Evolutionary conservation across 805 yeast genomes (phyloP), one percentile per base, ranked within the genome.

Genomic region (Barnettozyma populi): DNA sequence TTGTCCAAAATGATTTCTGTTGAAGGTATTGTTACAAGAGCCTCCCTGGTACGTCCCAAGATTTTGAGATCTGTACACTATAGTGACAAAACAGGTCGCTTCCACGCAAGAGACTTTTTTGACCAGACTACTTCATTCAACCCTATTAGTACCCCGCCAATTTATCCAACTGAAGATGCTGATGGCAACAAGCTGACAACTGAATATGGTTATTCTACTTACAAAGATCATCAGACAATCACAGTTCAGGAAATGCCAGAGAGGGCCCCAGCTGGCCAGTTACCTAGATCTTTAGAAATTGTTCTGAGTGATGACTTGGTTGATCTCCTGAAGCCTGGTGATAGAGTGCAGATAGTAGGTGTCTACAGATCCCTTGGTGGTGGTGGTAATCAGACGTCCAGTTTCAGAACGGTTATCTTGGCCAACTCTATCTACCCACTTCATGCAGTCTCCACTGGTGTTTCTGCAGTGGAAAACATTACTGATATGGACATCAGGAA

Each of bases 171-270:
- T 0, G 95, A 88, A 59, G 99, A 94, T 62, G 77, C 86, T 16
- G 94, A 89, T 41, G 97, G 97, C 7, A 84, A 90, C 67, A 88
- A 87, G 57, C 70, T 94, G 54, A 75, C 79, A 18, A 90, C 97
- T 0, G 98, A 94, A 65, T 94, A 88, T 61, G 99, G 99, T 1
- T 86, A 82, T 61, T 84, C 90, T 7, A 89, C 95, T 25, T 94
- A 88, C 65, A 76, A 92, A 57, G 99, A 94, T 67, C 97, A 92
- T 64, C 99, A 94, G 68, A 85, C 89, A 36, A 77, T 94, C 34
- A 80, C 97, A 0, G 84, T 94, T 34, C 99, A 94, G 66, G 99
- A 94, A 70, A 87, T 94, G 88, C 98, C 99, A 1, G 98, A 94
- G 69, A 75, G 84, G 53, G 97, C 98, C 1, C 99, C 98, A 14